Percentiles rank a stretch among this genome's conserved stretches.
These are phyloP conservation scores for Excoecaria cochinchinensis DNA, from an alignment of 345 rosid genomes.

Conservation along the genomic window DNA sequence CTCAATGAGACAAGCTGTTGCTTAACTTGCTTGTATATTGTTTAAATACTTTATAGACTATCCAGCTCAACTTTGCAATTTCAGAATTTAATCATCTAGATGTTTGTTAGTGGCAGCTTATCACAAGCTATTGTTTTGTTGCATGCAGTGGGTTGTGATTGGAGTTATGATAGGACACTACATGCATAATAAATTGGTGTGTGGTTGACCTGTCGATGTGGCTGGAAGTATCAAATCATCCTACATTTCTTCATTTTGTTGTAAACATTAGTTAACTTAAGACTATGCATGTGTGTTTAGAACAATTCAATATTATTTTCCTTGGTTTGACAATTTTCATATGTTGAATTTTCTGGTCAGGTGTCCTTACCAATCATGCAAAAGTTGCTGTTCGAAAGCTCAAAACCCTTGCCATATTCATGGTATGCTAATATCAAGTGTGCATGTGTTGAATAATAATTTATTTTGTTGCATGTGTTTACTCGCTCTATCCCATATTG, in stretches of 20 bases:
- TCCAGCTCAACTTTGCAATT: not conserved
- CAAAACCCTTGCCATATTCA: slow-evolving; percentile 95
- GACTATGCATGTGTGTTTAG: not conserved
- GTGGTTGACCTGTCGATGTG: not conserved
- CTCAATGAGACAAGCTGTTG: not conserved
- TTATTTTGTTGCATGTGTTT: not conserved
- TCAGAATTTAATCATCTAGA: not conserved
- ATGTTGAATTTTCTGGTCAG: slow-evolving; percentile 44
- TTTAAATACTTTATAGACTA: not conserved
- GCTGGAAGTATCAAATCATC: not conserved
- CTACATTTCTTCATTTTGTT: not conserved
- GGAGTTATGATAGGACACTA: not conserved
- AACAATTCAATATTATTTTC: slow-evolving; percentile 11
- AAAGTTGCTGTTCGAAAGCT: slow-evolving; percentile 91
- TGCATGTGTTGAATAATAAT: not conserved
- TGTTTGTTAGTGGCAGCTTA: not conserved
- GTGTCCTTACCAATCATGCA: slow-evolving; percentile 94
- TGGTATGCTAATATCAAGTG: slow-evolving; percentile 43
- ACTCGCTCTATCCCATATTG: no score
- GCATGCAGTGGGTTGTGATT: not conserved
- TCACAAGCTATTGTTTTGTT: not conserved
- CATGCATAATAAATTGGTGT: not conserved
- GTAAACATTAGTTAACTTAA: not conserved
- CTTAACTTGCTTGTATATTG: not conserved
- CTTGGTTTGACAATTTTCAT: not conserved